These are phyloP conservation scores for Dictyostelium capitatum DNA, from an alignment of 78 protist genomes.

Conservation along the genomic window DNA sequence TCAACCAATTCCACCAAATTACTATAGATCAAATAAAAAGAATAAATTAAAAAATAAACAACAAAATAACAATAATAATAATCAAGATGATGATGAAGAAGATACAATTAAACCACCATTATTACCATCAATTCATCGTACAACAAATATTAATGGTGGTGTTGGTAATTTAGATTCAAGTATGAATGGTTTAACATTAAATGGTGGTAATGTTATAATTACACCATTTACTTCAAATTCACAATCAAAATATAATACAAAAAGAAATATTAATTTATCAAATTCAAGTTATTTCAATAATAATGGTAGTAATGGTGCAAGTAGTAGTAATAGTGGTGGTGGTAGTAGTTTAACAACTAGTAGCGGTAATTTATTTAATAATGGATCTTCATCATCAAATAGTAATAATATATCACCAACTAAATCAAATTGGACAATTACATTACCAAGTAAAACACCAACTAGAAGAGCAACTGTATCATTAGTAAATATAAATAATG, in stretches of 20 bases:
- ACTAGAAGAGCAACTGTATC: conserved; percentile 73
- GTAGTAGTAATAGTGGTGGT: background rate
- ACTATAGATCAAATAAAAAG: conserved; percentile 67
- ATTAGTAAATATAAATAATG: background rate
- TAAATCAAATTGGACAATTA: conserved; percentile 28
- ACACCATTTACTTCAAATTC: conserved; percentile 26
- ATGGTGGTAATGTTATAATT: conserved; percentile 8
- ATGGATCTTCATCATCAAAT: background rate
- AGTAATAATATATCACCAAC: conserved; percentile 1
- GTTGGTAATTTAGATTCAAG: background rate
- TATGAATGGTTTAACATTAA: background rate
- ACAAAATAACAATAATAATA: background rate
- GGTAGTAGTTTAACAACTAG: background rate
- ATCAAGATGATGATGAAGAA: conserved; percentile 4
- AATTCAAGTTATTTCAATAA: conserved; percentile 13
- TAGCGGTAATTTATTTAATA: background rate
- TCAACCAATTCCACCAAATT: conserved; percentile 79
- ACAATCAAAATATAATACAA: conserved; percentile 15
- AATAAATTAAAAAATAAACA: conserved; percentile 11
- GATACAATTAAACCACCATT: conserved; percentile 12
- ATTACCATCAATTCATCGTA: conserved; percentile 65
- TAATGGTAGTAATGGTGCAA: background rate
- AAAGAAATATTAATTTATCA: background rate
- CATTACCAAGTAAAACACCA: conserved; percentile 62
- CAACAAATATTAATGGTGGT: background rate